phyloP scores from a whole-genome alignment of 75 land plant genomes.

The Cryptomeria japonica region DNA sequence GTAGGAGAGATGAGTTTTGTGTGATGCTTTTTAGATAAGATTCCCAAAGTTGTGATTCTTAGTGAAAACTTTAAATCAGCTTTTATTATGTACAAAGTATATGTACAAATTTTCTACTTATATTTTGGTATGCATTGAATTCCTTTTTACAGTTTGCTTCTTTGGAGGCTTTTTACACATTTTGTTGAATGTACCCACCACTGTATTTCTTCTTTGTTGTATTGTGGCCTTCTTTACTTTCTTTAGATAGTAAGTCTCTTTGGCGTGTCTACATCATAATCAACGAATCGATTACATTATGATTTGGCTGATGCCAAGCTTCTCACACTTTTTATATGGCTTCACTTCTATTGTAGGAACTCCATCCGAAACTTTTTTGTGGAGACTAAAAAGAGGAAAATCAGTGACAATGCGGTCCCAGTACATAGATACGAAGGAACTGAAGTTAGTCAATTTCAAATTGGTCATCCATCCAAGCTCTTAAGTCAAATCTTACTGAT shows the following conservation, averaged over 20 bases:
- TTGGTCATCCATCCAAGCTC: background rate
- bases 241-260: background rate
- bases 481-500: background rate
- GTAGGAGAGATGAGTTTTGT: background rate
- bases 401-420: slow-evolving; percentile 62
- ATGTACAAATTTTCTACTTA: background rate
- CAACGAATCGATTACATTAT: background rate
- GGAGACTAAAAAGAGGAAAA: slow-evolving; percentile 50
- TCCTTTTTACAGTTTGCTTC: background rate
- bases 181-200: background rate
- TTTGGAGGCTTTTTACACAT: background rate
- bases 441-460: slow-evolving; percentile 43
- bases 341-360: slow-evolving; percentile 15
- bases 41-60: background rate
- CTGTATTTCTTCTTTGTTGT: background rate
- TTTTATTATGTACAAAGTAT: background rate
- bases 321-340: background rate
- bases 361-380: slow-evolving; percentile 8
- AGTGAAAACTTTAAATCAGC: background rate
- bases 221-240: background rate
- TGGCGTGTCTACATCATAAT: background rate
- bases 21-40: background rate
- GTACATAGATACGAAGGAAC: slow-evolving; percentile 61
- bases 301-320: background rate
- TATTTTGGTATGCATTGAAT: background rate